Percentiles rank a stretch among this genome's conserved stretches.
Evolutionary conservation across 306 rosid species (phyloP).

Genomic region (Quercus ilex): DNA sequence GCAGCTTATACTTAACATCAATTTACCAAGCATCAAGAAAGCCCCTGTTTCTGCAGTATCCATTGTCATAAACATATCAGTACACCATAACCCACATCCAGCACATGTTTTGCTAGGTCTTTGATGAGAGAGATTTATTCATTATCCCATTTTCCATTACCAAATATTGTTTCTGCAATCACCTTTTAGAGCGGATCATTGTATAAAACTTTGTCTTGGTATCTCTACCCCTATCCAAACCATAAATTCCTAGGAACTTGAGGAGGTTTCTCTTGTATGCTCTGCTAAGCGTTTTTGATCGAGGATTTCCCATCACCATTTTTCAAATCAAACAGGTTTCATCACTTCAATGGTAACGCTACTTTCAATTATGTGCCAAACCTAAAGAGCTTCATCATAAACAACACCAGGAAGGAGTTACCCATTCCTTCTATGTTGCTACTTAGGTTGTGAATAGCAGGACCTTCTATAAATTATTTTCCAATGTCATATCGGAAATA

Average conservation of each 20-base stretch:
- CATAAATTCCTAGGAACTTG: neutral
- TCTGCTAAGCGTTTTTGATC: neutral
- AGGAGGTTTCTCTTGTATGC: neutral
- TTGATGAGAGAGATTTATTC: neutral
- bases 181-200: too few relatives aligned
- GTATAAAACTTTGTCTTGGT: neutral
- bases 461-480: neutral
- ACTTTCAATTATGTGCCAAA: neutral
- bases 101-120: neutral
- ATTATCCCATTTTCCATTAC: too few relatives aligned
- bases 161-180: neutral
- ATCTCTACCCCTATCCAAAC: neutral
- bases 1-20: neutral
- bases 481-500: neutral
- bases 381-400: neutral
- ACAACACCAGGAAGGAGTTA: neutral
- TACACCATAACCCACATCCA: neutral
- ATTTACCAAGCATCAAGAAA: neutral
- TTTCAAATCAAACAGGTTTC: neutral
- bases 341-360: neutral
- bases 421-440: neutral
- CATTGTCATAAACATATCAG: neutral
- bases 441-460: neutral
- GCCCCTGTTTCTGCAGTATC: neutral
- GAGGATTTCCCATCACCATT: neutral